phyloP scores from a whole-genome alignment of 768 basidiomycete genomes.

The Podaxis rugospora region DNA sequence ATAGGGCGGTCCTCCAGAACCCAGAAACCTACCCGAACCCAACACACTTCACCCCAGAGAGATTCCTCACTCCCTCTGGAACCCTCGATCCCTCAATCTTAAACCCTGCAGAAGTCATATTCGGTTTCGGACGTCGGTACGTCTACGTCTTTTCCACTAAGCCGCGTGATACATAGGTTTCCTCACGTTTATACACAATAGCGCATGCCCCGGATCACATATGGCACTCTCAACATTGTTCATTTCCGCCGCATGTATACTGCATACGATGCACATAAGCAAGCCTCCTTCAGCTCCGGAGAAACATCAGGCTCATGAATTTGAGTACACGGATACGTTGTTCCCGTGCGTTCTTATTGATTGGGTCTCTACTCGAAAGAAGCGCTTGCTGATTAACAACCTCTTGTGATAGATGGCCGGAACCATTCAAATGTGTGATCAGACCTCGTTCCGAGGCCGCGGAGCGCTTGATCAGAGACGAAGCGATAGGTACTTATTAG shows the following conservation, averaged over 20 bases:
- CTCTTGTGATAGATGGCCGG: slow-evolving; percentile 17
- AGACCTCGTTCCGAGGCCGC: slow-evolving; percentile 23
- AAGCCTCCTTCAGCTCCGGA: slow-evolving; percentile 20
- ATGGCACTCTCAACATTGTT: slow-evolving; percentile 23
- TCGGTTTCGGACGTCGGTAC: slow-evolving; percentile 35
- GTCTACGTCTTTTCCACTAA: slow-evolving; percentile 15
- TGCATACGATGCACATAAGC: slow-evolving; percentile 27
- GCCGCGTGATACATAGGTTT: slow-evolving; percentile 19
- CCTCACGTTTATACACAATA: background rate
- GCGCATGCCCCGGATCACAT: slow-evolving; percentile 18
- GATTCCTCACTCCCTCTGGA: slow-evolving; percentile 28
- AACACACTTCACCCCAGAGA: slow-evolving; percentile 33
- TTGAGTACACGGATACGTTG: slow-evolving; percentile 16
- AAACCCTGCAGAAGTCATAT: slow-evolving; percentile 31
- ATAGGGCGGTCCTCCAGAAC: slow-evolving; percentile 28
- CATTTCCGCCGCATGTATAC: slow-evolving; percentile 24
- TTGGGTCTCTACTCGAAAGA: too few relatives aligned
- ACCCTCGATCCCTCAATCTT: slow-evolving; percentile 23
- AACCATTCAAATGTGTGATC: slow-evolving; percentile 25
- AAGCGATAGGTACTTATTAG: background rate
- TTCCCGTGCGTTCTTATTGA: slow-evolving; percentile 5
- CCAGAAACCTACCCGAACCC: slow-evolving; percentile 26
- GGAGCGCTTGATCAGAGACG: slow-evolving; percentile 16
- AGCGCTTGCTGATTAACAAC: background rate
- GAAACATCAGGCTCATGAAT: slow-evolving; percentile 6